phyloP scores from a whole-genome alignment of 345 rosid species.

The Brassica nigra region DNA sequence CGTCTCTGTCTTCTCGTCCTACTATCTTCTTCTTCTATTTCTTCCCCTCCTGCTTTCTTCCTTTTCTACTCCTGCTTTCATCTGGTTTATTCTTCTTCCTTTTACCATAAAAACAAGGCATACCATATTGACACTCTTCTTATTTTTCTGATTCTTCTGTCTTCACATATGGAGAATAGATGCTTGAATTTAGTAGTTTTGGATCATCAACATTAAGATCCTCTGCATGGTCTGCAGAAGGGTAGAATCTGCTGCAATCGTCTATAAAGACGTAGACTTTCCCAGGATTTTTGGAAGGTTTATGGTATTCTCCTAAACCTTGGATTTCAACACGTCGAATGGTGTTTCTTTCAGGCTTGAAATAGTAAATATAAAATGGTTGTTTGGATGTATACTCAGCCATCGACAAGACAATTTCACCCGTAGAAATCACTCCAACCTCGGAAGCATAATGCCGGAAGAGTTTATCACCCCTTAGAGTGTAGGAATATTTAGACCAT shows the following conservation, averaged over 20 bases:
- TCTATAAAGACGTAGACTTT: not conserved
- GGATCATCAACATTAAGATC: not conserved
- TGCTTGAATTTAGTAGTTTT: not conserved
- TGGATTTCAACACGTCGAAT: not conserved
- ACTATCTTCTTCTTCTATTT: not conserved
- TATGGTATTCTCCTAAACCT: not conserved
- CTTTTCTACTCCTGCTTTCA: not conserved
- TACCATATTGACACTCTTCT: not conserved
- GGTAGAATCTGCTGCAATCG: not conserved
- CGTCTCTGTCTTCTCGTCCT: not conserved
- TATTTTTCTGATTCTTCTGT: not conserved
- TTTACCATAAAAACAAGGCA: not conserved
- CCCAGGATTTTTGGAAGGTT: not conserved
- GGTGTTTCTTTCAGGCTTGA: not conserved
- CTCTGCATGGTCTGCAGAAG: not conserved
- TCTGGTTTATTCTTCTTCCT: not conserved
- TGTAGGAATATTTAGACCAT: not conserved
- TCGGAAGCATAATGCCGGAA: not conserved
- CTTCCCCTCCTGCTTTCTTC: not conserved
- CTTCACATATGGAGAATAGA: not conserved
- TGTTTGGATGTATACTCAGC: not conserved
- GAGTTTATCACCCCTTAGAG: not conserved
- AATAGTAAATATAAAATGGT: not conserved
- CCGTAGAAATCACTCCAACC: not conserved
- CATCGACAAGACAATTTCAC: not conserved